These are phyloP conservation scores for Monosporascus sp. DNA, from an alignment of 2,329 filamentous ascomycete species.

Conservation along the genomic window DNA sequence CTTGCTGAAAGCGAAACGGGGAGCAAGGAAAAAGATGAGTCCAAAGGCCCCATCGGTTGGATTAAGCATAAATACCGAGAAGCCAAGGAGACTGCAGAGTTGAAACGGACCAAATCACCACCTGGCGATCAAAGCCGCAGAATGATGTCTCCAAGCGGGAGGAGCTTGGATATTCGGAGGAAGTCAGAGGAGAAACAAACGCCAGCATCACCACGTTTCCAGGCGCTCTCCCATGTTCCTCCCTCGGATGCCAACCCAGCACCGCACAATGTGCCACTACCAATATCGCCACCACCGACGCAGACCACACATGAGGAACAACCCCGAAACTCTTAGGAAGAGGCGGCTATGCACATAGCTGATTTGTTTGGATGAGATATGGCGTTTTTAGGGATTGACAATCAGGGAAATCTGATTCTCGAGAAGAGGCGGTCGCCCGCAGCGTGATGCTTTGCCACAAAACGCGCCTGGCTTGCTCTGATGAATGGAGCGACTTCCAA, in stretches of 20 bases:
- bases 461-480: background rate
- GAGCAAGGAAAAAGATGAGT: conserved; percentile 41
- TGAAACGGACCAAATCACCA: conserved; percentile 52
- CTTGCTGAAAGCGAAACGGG: conserved; percentile 33
- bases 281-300: conserved; percentile 21
- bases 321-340: conserved; percentile 15
- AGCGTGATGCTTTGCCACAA: background rate
- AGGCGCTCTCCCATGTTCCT: conserved; percentile 2
- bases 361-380: background rate
- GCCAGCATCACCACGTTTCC: background rate
- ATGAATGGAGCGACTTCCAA: background rate
- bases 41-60: conserved; percentile 50
- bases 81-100: conserved; percentile 51
- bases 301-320: conserved; percentile 20
- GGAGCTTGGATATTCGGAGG: conserved; percentile 43
- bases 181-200: conserved; percentile 29
- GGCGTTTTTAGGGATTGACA: background rate
- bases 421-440: background rate
- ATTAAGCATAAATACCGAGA: conserved; percentile 56
- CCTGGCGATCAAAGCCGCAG: conserved; percentile 33
- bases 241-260: conserved; percentile 6
- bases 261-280: conserved; percentile 21
- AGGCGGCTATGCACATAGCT: background rate
- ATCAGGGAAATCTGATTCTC: background rate
- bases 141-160: conserved; percentile 35